Conservation (phyloP, 495 filamentous ascomycete genomes). For the Aspergillus diversus region DNA sequence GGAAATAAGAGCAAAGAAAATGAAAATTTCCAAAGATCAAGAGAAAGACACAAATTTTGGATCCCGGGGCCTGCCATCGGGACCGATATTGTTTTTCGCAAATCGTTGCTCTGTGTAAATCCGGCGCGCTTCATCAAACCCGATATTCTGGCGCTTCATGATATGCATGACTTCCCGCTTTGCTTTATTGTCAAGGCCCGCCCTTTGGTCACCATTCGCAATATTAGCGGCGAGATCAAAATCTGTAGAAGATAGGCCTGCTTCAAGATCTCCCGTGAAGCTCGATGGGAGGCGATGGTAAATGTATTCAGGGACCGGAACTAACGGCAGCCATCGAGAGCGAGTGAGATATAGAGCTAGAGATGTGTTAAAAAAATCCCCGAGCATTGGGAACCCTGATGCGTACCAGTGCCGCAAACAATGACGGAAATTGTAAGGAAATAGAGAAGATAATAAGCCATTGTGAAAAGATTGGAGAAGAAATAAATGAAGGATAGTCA, state of each 20-base stretch:
- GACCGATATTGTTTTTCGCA: constrained; percentile 80
- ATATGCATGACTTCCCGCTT: constrained; percentile 83
- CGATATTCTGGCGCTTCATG: constrained; percentile 77
- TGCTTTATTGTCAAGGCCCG: constrained; percentile 75
- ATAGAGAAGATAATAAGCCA: constrained; percentile 79
- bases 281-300: constrained; percentile 75
- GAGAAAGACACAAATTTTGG: constrained; percentile 96
- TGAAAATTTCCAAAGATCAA: constrained; percentile 36
- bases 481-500: constrained; percentile 7
- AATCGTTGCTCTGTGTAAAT: constrained; percentile 85
- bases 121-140: constrained; percentile 89
- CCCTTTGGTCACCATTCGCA: constrained; percentile 70
- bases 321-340: constrained; percentile 67
- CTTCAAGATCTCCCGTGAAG: constrained; percentile 81
- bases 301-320: constrained; percentile 61
- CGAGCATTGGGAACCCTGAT: not conserved
- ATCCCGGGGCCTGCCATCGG: constrained; percentile 86
- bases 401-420: constrained; percentile 62
- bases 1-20: not conserved
- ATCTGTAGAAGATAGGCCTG: constrained; percentile 76
- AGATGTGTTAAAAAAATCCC: constrained; percentile 10
- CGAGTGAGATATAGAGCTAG: constrained; percentile 79
- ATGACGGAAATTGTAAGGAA: constrained; percentile 66
- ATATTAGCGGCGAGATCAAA: constrained; percentile 85
- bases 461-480: constrained; percentile 32